A percentile compares a stretch with the other conserved stretches of the same genome.
Conservation (phyloP, 2,329 filamentous ascomycete species). For the Helicocarpus griseus region DNA sequence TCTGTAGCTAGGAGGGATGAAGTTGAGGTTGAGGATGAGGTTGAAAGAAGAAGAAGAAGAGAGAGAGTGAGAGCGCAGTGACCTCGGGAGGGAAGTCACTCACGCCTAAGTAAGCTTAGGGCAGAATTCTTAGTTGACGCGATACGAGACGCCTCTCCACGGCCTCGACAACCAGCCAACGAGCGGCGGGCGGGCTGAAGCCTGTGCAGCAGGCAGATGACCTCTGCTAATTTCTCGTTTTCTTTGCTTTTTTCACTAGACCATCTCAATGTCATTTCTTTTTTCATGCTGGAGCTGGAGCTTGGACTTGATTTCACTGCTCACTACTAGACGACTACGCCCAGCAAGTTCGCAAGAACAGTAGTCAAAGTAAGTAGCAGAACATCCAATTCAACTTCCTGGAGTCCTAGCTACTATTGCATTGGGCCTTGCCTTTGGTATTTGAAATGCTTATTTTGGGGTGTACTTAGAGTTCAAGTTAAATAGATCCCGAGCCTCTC, state of each 20-base stretch:
- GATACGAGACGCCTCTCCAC: neutral
- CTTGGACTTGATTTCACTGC: too few relatives aligned
- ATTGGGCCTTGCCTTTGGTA: too few relatives aligned
- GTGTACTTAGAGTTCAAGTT: too few relatives aligned
- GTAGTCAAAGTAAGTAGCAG: too few relatives aligned
- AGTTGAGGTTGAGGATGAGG: neutral
- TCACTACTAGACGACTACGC: too few relatives aligned
- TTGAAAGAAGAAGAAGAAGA: too few relatives aligned
- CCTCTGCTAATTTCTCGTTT: neutral
- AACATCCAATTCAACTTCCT: too few relatives aligned
- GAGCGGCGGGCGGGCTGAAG: neutral
- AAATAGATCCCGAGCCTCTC: neutral
- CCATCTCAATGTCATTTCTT: neutral
- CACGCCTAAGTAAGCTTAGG: neutral
- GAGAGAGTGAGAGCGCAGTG: neutral
- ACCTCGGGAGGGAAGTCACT: neutral
- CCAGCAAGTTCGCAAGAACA: too few relatives aligned
- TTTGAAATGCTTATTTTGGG: too few relatives aligned
- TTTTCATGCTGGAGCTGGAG: too few relatives aligned
- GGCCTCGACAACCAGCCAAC: neutral
- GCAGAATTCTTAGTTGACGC: neutral
- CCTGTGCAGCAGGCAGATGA: slow-evolving; percentile 2
- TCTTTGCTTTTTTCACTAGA: slow-evolving; percentile 1
- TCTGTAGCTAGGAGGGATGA: too few relatives aligned
- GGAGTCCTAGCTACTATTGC: too few relatives aligned